phyloP scores from a whole-genome alignment of 2,329 filamentous ascomycete species.

The Bipolaris cookei region DNA sequence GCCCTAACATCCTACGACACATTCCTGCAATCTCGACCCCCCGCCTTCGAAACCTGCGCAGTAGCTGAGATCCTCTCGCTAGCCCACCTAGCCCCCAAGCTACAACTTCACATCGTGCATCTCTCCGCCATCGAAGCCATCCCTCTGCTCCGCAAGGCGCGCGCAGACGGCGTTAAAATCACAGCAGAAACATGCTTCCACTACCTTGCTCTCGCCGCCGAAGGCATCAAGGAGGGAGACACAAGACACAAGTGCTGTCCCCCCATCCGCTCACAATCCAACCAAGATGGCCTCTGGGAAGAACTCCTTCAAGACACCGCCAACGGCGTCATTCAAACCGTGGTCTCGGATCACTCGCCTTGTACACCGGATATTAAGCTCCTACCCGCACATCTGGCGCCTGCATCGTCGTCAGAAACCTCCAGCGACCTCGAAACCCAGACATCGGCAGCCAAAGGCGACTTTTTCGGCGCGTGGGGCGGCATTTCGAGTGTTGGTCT shows the following conservation, averaged over 20 bases:
- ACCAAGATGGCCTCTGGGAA: constrained; percentile 86
- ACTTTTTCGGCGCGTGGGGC: constrained; percentile 97
- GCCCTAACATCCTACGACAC: constrained; percentile 81
- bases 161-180: constrained; percentile 77
- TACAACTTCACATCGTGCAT: constrained; percentile 93
- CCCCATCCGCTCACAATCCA: constrained; percentile 79
- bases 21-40: constrained; percentile 88
- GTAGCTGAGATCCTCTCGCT: constrained; percentile 85
- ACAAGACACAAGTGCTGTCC: constrained; percentile 95
- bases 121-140: constrained; percentile 89
- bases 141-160: constrained; percentile 76
- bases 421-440: constrained; percentile 21
- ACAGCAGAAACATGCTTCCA: constrained; percentile 97
- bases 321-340: constrained; percentile 84
- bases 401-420: constrained; percentile 50
- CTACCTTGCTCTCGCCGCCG: constrained; percentile 84
- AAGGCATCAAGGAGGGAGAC: constrained; percentile 82
- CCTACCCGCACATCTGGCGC: constrained; percentile 73
- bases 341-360: constrained; percentile 95
- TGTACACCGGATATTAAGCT: constrained; percentile 95
- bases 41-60: constrained; percentile 88
- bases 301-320: constrained; percentile 64
- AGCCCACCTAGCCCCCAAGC: constrained; percentile 76
- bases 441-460: constrained; percentile 58
- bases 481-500: constrained; percentile 94